Percentiles rank a stretch among this genome's conserved stretches.
phyloP scores from a whole-genome alignment of 192 early-diverging fungal species.

The Podila horticola region DNA sequence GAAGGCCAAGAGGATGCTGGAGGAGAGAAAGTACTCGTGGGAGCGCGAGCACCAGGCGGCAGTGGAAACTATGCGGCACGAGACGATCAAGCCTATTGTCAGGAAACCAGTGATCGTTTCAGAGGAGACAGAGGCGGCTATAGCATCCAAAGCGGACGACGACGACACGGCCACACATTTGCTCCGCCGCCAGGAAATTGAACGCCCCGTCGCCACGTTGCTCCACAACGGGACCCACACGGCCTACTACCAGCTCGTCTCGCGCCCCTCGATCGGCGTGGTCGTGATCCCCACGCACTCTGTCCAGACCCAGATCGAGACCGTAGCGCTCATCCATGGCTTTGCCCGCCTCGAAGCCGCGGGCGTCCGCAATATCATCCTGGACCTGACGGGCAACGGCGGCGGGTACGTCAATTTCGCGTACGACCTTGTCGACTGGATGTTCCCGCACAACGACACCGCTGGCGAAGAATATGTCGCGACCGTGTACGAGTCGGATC shows the following conservation, averaged over 20 bases:
- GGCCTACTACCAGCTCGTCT: slow-evolving; percentile 33
- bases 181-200: slow-evolving; percentile 9
- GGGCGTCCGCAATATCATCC: slow-evolving; percentile 33
- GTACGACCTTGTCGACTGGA: slow-evolving; percentile 48
- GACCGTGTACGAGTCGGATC: slow-evolving; percentile 33
- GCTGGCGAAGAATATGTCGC: slow-evolving; percentile 1
- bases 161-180: not conserved
- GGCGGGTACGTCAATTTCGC: slow-evolving; percentile 47
- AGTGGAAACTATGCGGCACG: not conserved
- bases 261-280: slow-evolving; percentile 23
- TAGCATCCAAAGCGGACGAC: not conserved
- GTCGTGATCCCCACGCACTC: slow-evolving; percentile 45
- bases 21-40: not conserved
- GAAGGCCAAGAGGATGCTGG: not conserved
- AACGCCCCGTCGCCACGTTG: not conserved
- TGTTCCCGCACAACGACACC: slow-evolving; percentile 17
- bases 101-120: not conserved
- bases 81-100: not conserved
- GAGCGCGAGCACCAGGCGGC: not conserved
- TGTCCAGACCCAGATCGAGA: slow-evolving; percentile 15
- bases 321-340: slow-evolving; percentile 3
- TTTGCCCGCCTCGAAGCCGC: slow-evolving; percentile 3
- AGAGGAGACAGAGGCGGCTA: not conserved
- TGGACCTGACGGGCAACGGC: slow-evolving; percentile 40
- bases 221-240: slow-evolving; percentile 32